Evolutionary conservation across 202 grass and related monocot species (phyloP), one percentile per base, ranked within the genome.

Genomic region (Schoenoplectus triqueter): DNA sequence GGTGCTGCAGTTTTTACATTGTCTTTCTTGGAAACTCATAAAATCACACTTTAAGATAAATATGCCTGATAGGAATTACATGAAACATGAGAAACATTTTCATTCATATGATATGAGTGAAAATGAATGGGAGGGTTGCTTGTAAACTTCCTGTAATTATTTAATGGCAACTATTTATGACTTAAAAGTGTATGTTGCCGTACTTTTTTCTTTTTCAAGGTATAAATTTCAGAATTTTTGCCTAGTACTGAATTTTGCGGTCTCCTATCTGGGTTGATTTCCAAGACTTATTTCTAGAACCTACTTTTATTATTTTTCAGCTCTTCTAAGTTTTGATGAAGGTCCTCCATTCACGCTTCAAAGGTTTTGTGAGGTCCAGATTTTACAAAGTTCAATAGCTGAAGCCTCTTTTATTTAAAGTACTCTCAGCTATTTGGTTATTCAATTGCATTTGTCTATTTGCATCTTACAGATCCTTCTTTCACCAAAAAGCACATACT

Each of bases 341-440:
- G 93, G 96, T 57, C 96, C 96, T 86, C 96, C 96, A 68, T 98
- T 98, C 85, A 99, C 96, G 46, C 76, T 98, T 48, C 93, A 98
- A 90, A 98, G 96, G 83, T 84, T 98, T 71, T 98, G 96, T 87
- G 96, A 98, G 91, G 96, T 98, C 77, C 75, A 69, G 45, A 85
- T 13, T 78, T 73, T 80, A 59, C 60, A 56, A 52, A 60, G 5
- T 80, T 74, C 10, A 47, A 66, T 7, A 57, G 81, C 86, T 0
- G 54, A 49, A 69, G 85, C 6, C 2, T 15, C 50, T 73, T 64
- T 82, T 48, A 5, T 65, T 15, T 22, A 20, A 64, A 66, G 31
- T 71, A 56, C 54, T 83, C 10, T 47, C 66, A 82, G 22, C 22
- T 86, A 40, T 63, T 21, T 82, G 50, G 4, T 31, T 57, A 10